A percentile compares a stretch with the other conserved stretches of the same genome.
Conservation (phyloP, 805 yeast genomes). For the Starmerella bombicola region DNA sequence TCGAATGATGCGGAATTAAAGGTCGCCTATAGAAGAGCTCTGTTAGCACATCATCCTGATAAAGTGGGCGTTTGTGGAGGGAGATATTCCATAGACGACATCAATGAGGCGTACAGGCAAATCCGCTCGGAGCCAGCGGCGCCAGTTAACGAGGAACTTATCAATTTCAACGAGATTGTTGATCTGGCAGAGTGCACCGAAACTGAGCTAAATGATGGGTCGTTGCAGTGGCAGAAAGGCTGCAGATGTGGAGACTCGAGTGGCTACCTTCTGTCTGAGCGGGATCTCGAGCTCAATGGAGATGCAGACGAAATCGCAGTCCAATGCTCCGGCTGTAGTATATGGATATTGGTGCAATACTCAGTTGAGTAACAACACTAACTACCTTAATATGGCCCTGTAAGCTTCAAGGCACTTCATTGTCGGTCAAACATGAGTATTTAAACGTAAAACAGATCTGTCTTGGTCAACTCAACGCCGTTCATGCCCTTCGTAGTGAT, state of each 20-base stretch:
- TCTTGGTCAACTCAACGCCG: no score
- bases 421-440: no score
- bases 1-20: slow-evolving; percentile 37
- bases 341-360: slow-evolving; percentile 71
- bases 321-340: slow-evolving; percentile 72
- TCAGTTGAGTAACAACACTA: slow-evolving; percentile 25
- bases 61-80: slow-evolving; percentile 29
- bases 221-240: slow-evolving; percentile 24
- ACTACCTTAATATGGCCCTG: no score
- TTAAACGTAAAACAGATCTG: no score
- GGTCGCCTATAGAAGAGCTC: slow-evolving; percentile 47
- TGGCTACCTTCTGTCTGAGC: slow-evolving; percentile 51
- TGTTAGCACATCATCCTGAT: slow-evolving; percentile 70
- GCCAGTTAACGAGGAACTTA: slow-evolving; percentile 42
- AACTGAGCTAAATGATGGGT: slow-evolving; percentile 16
- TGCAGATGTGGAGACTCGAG: slow-evolving; percentile 34
- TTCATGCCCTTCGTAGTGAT: no score
- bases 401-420: no score
- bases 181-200: slow-evolving; percentile 42
- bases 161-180: slow-evolving; percentile 58
- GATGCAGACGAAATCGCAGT: slow-evolving; percentile 53
- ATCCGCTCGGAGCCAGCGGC: slow-evolving; percentile 26
- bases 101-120: slow-evolving; percentile 54
- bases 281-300: slow-evolving; percentile 45
- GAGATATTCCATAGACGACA: slow-evolving; percentile 30